phyloP scores from a whole-genome alignment of 1,139 yeast genomes.

The Debaryomycetaceae sp. region DNA sequence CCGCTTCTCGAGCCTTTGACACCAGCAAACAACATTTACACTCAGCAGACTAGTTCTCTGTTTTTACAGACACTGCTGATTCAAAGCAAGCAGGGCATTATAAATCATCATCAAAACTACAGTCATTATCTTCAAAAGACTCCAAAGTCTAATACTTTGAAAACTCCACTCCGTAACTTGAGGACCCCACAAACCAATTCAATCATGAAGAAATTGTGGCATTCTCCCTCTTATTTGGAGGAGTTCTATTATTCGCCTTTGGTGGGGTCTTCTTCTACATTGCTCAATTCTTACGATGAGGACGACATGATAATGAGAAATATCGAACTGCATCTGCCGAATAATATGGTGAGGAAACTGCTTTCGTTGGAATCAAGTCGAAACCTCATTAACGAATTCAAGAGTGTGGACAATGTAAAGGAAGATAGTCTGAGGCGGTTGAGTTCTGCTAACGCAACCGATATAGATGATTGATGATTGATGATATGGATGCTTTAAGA shows the following conservation, averaged over 20 bases:
- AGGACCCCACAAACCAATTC: constrained; percentile 42
- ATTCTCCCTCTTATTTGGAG: constrained; percentile 63
- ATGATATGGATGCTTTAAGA: not conserved
- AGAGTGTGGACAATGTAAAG: constrained; percentile 8
- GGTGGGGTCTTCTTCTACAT: constrained; percentile 26
- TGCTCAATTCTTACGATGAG: constrained; percentile 45
- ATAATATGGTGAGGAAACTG: constrained; percentile 15
- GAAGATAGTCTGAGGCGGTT: not conserved
- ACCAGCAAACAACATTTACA: constrained; percentile 32
- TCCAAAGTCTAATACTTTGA: constrained; percentile 29
- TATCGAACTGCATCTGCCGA: constrained; percentile 21
- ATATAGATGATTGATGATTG: not conserved
- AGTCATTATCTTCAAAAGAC: constrained; percentile 12
- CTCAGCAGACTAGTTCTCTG: not conserved
- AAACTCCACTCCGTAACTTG: constrained; percentile 39
- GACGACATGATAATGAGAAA: constrained; percentile 54
- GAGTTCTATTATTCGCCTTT: constrained; percentile 65
- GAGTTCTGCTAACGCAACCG: not conserved
- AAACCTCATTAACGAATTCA: constrained; percentile 19
- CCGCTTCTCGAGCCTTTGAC: constrained; percentile 59
- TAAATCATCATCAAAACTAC: not conserved
- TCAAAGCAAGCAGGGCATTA: not conserved
- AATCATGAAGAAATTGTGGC: constrained; percentile 50
- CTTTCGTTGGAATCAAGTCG: constrained; percentile 11
- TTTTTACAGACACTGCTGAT: constrained; percentile 1